Evolutionary conservation across 208 protist genomes (phyloP).

Genomic region (Leishmania aethiopica): DNA sequence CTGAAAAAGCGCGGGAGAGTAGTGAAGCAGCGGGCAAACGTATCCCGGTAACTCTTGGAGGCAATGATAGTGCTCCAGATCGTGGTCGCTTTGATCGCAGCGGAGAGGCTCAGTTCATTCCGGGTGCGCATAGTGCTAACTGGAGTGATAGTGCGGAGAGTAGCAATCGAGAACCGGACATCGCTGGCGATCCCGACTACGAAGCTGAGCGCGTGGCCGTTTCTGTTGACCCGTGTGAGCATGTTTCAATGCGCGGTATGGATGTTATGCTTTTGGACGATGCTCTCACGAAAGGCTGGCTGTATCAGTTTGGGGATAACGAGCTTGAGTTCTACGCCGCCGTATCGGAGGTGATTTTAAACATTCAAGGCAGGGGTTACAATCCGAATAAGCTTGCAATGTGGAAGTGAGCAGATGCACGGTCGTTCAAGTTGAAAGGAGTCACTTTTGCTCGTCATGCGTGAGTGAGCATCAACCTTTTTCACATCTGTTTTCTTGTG

Average conservation of each 20-base stretch:
- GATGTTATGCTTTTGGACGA: slow-evolving; percentile 89
- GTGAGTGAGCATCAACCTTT: background rate
- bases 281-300: slow-evolving; percentile 68
- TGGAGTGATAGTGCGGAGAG: slow-evolving; percentile 15
- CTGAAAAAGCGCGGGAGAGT: slow-evolving; percentile 41
- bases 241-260: slow-evolving; percentile 79
- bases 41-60: background rate
- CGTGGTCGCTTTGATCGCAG: slow-evolving; percentile 40
- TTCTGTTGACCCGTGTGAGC: slow-evolving; percentile 60
- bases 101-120: slow-evolving; percentile 80
- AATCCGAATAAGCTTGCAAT: slow-evolving; percentile 74
- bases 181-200: slow-evolving; percentile 27
- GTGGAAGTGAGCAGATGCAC: slow-evolving; percentile 19
- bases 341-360: slow-evolving; percentile 57
- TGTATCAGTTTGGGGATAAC: slow-evolving; percentile 53
- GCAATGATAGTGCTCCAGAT: background rate
- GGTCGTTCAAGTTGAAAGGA: background rate
- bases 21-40: slow-evolving; percentile 27
- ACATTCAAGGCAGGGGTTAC: slow-evolving; percentile 72
- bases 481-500: slow-evolving; percentile 6
- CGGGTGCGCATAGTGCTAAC: slow-evolving; percentile 15
- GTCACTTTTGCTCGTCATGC: background rate
- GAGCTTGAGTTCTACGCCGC: slow-evolving; percentile 74
- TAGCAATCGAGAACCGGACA: slow-evolving; percentile 10
- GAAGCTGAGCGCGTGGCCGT: slow-evolving; percentile 32